phyloP scores from a whole-genome alignment of 306 rosid genomes.

The Gastrolobium bilobum region DNA sequence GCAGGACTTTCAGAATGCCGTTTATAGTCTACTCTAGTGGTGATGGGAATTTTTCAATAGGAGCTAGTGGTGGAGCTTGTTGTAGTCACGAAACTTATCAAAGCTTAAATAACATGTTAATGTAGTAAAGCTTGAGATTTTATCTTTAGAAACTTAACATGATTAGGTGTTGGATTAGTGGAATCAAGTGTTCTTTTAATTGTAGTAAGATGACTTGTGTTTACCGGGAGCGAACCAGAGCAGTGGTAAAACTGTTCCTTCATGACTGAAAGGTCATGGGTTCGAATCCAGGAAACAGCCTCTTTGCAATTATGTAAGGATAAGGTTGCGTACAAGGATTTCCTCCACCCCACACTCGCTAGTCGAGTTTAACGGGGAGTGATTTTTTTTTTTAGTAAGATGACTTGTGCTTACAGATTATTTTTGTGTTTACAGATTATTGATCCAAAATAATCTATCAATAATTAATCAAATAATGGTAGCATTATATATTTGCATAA shows the following conservation, averaged over 20 bases:
- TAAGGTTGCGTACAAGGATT: no score
- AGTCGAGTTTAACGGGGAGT: no score
- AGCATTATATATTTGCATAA: not conserved
- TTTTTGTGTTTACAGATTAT: constrained; percentile 5
- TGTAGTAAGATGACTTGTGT: not conserved
- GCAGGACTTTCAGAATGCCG: constrained; percentile 10
- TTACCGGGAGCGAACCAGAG: no score
- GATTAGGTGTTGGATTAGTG: constrained; percentile 24
- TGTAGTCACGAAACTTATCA: not conserved
- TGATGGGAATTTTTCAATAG: not conserved
- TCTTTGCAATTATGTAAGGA: no score
- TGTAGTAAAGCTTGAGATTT: constrained; percentile 4
- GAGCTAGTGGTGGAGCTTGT: constrained; percentile 15
- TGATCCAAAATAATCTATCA: constrained; percentile 6
- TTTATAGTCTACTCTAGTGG: constrained; percentile 3
- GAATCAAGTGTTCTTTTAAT: not conserved
- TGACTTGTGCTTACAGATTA: no score
- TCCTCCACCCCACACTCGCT: no score
- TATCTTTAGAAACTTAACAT: constrained; percentile 23
- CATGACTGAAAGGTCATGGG: no score
- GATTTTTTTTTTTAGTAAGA: not conserved
- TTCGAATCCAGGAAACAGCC: no score
- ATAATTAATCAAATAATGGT: constrained; percentile 20
- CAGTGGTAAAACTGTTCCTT: no score
- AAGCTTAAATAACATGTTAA: constrained; percentile 2